phyloP scores from a whole-genome alignment of 371 early-diverging fungal species.

The Rhizomucor miehei region DNA sequence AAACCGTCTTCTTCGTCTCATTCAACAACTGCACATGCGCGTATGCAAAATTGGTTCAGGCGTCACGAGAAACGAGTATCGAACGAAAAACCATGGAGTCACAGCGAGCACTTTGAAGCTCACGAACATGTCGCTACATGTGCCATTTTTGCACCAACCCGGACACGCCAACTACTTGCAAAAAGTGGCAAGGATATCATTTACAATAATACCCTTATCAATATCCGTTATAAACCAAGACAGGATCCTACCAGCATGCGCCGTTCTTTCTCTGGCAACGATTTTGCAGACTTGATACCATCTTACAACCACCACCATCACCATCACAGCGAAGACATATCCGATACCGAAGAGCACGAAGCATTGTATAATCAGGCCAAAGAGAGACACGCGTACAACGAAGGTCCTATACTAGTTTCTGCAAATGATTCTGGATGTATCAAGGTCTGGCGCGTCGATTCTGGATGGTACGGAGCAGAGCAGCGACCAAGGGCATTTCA shows the following conservation, averaged over 20 bases:
- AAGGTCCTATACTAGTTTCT: conserved; percentile 62
- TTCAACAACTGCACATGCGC: background rate
- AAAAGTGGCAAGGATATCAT: conserved; percentile 46
- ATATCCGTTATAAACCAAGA: conserved; percentile 5
- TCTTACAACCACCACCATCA: background rate
- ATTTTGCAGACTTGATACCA: background rate
- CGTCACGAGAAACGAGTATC: conserved; percentile 19
- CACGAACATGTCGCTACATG: conserved; percentile 54
- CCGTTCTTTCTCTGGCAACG: conserved; percentile 11
- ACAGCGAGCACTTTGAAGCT: conserved; percentile 44
- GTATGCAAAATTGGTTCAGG: conserved; percentile 11
- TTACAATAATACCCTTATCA: conserved; percentile 31
- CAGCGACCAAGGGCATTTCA: conserved; percentile 3
- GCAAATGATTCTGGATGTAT: conserved; percentile 61
- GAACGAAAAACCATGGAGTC: conserved; percentile 27
- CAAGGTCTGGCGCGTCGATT: conserved; percentile 66
- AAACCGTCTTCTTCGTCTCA: background rate
- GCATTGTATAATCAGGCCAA: conserved; percentile 5
- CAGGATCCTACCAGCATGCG: conserved; percentile 4
- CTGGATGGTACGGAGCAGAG: conserved; percentile 17
- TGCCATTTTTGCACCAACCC: conserved; percentile 61
- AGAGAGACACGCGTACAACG: conserved; percentile 31
- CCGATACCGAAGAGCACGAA: conserved; percentile 19
- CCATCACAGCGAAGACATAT: background rate
- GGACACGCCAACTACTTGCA: conserved; percentile 57